Base-by-base conservation (phyloP, 2,329 filamentous ascomycete species). In the Colletotrichum karsti region DNA sequence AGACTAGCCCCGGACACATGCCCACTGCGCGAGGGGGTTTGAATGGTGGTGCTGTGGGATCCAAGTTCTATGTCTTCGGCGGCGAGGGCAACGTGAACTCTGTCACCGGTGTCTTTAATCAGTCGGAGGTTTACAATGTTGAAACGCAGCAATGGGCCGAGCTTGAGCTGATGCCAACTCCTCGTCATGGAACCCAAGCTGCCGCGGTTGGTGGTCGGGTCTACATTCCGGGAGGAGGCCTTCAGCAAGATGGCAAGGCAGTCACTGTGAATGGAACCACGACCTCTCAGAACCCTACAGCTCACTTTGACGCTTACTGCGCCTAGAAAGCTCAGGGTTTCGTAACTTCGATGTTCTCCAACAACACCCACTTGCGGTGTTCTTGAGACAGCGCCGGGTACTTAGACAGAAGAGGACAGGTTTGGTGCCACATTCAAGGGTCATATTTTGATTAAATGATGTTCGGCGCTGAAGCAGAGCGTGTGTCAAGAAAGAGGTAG, bases 11-110 rank as follows among this genome's bases (percentile, higher is more conserved):
- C 7, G 72, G 56, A 3, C 63, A 50, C n/a, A 81, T 83, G 80
- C 78, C 79, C 0, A 81, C 78, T 3, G 61, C 80, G 0, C 73
- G 80, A 0, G 81, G 79, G 3, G 81, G 80, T 0, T 37, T 72
- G 0, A 66, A 65, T 81, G 74, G 68, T 1, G 77, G 71, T 0
- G 73, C 73, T 0, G 53, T 81, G 1, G 75, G 72, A 1, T 61
- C 53, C 0, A 67, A 69, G 18, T 68, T 81, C 10, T 82, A 78
- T 46, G 74, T 76, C 1, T 75, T 82, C 58, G 80, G 80, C 1
- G 81, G 80, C 5, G 79, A 82, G 50, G 80, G 78, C 0, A 78
- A 81, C 56, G 57, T 44, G 5, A 67, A 60, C 1, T 53, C 67
- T 0, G 48, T 67, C 0, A 77, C 74, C 0, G 70, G 44, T 3